Conservation (phyloP, 2,329 filamentous ascomycete species). For the Pseudopithomyces maydicus region DNA sequence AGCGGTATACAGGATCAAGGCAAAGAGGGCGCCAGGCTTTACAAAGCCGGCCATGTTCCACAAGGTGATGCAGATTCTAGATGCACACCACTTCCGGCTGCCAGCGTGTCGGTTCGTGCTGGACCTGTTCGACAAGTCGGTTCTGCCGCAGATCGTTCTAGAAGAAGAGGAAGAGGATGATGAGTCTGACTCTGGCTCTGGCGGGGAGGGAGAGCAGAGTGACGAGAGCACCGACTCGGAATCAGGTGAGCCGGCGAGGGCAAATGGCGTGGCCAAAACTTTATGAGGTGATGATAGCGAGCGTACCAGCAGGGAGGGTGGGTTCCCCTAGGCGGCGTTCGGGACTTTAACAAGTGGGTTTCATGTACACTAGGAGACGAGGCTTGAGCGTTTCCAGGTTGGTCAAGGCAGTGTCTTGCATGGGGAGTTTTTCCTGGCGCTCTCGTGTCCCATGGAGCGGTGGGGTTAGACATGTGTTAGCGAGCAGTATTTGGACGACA, state of each 20-base stretch:
- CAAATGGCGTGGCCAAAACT: conserved; percentile 20
- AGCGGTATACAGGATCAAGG: conserved; percentile 65
- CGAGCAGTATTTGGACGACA: conserved; percentile 12
- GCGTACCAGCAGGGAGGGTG: conserved; percentile 11
- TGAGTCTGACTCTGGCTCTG: conserved; percentile 41
- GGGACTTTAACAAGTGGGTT: conserved; percentile 17
- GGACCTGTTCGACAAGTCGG: conserved; percentile 90
- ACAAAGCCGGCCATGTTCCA: conserved; percentile 78
- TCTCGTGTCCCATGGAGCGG: not conserved
- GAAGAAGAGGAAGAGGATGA: conserved; percentile 64
- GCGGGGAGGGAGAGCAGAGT: conserved; percentile 18
- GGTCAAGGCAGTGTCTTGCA: conserved; percentile 21
- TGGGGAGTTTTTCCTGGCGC: conserved; percentile 22
- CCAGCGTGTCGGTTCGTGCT: conserved; percentile 87
- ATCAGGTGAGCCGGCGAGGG: conserved; percentile 20
- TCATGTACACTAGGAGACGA: conserved; percentile 25
- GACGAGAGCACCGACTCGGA: not conserved
- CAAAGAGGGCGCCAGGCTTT: conserved; percentile 76
- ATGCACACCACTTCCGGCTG: conserved; percentile 87
- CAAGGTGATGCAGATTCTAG: conserved; percentile 81
- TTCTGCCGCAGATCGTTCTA: conserved; percentile 83
- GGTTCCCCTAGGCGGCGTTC: conserved; percentile 26
- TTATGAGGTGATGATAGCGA: conserved; percentile 18
- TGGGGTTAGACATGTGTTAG: conserved; percentile 15
- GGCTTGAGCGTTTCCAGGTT: conserved; percentile 15